phyloP scores from a whole-genome alignment of 345 rosid genomes.

The Ceriops decandra region DNA sequence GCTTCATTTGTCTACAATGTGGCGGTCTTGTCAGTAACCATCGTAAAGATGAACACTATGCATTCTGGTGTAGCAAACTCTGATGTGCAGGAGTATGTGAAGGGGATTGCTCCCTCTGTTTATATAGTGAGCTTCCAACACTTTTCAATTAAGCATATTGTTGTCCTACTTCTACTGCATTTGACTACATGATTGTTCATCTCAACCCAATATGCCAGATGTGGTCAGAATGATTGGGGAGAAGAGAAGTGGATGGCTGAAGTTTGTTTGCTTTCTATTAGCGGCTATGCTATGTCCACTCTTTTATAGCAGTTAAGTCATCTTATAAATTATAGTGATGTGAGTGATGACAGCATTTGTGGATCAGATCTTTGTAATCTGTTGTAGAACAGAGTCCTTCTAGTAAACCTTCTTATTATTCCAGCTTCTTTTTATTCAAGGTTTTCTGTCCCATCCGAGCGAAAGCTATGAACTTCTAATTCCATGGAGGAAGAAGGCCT shows the following conservation, averaged over 20 bases:
- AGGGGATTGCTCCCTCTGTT: no score
- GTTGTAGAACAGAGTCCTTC: background rate
- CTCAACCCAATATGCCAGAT: slow-evolving; percentile 3
- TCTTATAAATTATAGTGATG: background rate
- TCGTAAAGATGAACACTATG: slow-evolving; percentile 85
- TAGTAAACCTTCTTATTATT: background rate
- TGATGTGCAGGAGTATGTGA: slow-evolving; percentile 18
- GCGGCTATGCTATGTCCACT: background rate
- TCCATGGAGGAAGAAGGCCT: no score
- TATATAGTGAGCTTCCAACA: no score
- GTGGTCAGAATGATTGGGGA: background rate
- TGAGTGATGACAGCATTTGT: background rate
- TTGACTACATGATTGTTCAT: background rate
- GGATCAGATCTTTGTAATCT: background rate
- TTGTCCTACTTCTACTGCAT: slow-evolving; percentile 10
- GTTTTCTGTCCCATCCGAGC: no score
- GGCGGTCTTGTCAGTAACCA: slow-evolving; percentile 89
- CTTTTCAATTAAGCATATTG: background rate
- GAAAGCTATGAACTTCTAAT: no score
- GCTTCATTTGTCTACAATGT: slow-evolving; percentile 83
- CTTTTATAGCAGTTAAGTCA: background rate
- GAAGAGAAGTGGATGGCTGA: background rate
- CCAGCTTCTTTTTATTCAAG: background rate
- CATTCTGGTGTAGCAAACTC: slow-evolving; percentile 71
- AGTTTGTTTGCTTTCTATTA: background rate